These are phyloP conservation scores for Curvularia verruculosa DNA, from an alignment of 2,329 filamentous ascomycete genomes.

Conservation along the genomic window DNA sequence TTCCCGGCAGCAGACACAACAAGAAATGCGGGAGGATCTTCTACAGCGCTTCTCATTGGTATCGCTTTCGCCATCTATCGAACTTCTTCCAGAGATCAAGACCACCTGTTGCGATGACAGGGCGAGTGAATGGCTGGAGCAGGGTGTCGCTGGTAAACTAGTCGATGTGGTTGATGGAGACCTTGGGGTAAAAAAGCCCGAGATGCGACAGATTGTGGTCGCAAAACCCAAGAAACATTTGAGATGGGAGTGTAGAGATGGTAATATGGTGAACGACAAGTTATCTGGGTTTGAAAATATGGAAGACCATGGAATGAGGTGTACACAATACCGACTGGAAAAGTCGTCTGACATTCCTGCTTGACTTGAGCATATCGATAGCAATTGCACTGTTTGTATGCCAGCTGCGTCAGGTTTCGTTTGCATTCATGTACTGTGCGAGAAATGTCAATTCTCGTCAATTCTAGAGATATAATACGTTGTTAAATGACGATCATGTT, in stretches of 20 bases:
- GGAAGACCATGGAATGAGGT: neutral
- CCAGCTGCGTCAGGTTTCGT: neutral
- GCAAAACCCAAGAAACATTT: slow-evolving; percentile 9
- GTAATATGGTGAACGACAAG: neutral
- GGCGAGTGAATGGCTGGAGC: slow-evolving; percentile 28
- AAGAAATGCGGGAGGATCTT: slow-evolving; percentile 9
- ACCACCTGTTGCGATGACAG: slow-evolving; percentile 20
- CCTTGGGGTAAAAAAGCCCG: slow-evolving; percentile 7
- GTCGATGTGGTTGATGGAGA: slow-evolving; percentile 10
- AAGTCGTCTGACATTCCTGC: neutral
- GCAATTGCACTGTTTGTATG: neutral
- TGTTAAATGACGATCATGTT: neutral
- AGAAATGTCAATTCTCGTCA: neutral
- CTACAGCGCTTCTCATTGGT: slow-evolving; percentile 15
- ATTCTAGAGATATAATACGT: neutral
- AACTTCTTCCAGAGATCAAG: slow-evolving; percentile 18
- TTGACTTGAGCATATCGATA: neutral
- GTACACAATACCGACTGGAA: neutral
- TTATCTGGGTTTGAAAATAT: neutral
- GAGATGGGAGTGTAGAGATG: slow-evolving; percentile 11
- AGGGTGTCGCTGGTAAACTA: slow-evolving; percentile 7
- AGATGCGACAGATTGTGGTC: slow-evolving; percentile 2
- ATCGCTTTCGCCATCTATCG: slow-evolving; percentile 14
- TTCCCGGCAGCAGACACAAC: slow-evolving; percentile 11
- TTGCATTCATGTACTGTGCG: neutral